A percentile compares a stretch with the other conserved stretches of the same genome.
These are phyloP conservation scores for Myochromella boudieri DNA, from an alignment of 768 basidiomycete species.

Conservation along the genomic window DNA sequence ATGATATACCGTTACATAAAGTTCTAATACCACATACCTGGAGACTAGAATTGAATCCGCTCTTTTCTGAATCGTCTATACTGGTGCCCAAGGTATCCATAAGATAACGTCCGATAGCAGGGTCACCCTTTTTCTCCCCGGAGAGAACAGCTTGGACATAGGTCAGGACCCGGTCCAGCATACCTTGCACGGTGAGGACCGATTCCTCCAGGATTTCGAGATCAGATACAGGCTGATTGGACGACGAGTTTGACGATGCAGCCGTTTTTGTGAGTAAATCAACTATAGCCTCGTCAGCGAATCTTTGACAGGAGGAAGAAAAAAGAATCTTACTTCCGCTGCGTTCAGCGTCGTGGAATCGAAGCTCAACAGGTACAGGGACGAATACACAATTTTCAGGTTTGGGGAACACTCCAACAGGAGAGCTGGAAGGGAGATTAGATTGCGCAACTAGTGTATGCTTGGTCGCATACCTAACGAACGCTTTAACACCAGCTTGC, in stretches of 20 bases:
- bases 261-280: slow-evolving; percentile 65
- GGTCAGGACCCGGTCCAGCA: slow-evolving; percentile 82
- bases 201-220: slow-evolving; percentile 78
- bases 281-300: slow-evolving; percentile 43
- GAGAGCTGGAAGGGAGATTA: slow-evolving; percentile 53
- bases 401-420: slow-evolving; percentile 85
- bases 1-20: slow-evolving; percentile 15
- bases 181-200: slow-evolving; percentile 63
- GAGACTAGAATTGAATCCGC: slow-evolving; percentile 71
- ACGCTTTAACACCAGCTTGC: slow-evolving; percentile 80
- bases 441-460: slow-evolving; percentile 7
- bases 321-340: slow-evolving; percentile 67
- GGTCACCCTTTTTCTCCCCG: slow-evolving; percentile 78
- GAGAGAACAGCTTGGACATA: slow-evolving; percentile 82
- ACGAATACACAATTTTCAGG: slow-evolving; percentile 95
- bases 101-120: slow-evolving; percentile 86
- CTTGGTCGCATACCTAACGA: slow-evolving; percentile 61
- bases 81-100: slow-evolving; percentile 84
- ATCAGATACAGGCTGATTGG: slow-evolving; percentile 59
- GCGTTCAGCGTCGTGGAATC: slow-evolving; percentile 80
- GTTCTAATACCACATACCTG: slow-evolving; percentile 46
- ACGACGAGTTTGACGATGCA: slow-evolving; percentile 42
- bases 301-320: not conserved
- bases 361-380: slow-evolving; percentile 86
- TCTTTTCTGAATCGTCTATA: slow-evolving; percentile 68